Percentiles rank a stretch among this genome's conserved stretches.
phyloP scores from a whole-genome alignment of 2,329 filamentous ascomycete species.

The Trichoderma citrinoviride region DNA sequence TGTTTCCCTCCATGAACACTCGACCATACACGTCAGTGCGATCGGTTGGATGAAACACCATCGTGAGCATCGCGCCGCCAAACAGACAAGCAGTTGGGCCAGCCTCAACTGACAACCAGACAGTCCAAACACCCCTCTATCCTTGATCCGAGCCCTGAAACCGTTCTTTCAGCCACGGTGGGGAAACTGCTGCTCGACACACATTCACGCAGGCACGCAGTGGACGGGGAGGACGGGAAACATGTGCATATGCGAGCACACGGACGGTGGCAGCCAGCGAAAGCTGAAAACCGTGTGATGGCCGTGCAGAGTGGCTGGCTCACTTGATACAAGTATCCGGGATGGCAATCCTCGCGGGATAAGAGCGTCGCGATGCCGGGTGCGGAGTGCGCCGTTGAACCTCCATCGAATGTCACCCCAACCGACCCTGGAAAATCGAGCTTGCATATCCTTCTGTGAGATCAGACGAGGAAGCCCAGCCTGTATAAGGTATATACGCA shows the following conservation, averaged over 20 bases:
- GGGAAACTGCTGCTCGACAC: not conserved
- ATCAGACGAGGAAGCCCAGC: not conserved
- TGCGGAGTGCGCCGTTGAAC: not conserved
- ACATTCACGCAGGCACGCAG: not conserved
- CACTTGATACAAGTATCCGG: not conserved
- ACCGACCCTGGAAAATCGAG: not conserved
- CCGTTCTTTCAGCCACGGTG: slow-evolving; percentile 3
- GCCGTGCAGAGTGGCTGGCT: slow-evolving; percentile 13
- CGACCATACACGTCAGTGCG: not conserved
- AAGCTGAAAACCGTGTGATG: slow-evolving; percentile 11
- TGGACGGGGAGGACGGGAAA: not conserved
- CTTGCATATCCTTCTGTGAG: not conserved
- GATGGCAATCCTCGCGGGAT: slow-evolving; percentile 1
- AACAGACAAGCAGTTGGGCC: not conserved
- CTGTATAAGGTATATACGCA: not conserved
- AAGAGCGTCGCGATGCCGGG: not conserved
- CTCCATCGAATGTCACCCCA: not conserved
- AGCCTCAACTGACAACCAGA: not conserved
- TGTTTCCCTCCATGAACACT: not conserved
- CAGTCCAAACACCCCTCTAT: not conserved
- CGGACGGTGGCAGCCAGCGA: not conserved
- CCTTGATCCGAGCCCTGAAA: not conserved
- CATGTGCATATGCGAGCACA: not conserved
- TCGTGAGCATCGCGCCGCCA: not conserved
- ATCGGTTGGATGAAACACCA: not conserved